These are phyloP conservation scores for Pholiota microspora DNA, from an alignment of 768 basidiomycete genomes.

Conservation along the genomic window DNA sequence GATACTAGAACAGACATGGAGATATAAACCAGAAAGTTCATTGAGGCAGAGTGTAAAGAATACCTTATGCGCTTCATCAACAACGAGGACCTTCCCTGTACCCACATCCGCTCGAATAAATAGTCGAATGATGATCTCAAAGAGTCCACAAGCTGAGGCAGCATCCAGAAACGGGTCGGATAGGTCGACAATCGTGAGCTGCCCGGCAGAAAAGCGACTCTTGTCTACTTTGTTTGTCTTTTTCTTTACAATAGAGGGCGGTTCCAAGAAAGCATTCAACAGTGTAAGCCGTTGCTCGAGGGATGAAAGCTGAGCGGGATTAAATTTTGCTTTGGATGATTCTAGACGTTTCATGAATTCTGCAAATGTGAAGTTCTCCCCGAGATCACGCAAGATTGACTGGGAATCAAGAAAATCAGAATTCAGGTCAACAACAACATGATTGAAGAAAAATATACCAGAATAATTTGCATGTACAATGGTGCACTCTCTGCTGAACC, in stretches of 20 bases:
- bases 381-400: constrained; percentile 62
- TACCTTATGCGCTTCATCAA: constrained; percentile 79
- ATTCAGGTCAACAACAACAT: neutral
- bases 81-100: constrained; percentile 67
- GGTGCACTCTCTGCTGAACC: constrained; percentile 60
- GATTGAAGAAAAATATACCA: constrained; percentile 39
- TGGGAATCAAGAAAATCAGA: constrained; percentile 17
- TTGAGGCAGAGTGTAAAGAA: constrained; percentile 4
- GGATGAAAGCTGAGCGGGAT: constrained; percentile 50
- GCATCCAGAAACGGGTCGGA: constrained; percentile 75
- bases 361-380: constrained; percentile 53
- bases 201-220: constrained; percentile 53
- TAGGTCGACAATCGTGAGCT: constrained; percentile 66
- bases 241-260: neutral
- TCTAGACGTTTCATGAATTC: constrained; percentile 49
- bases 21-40: neutral
- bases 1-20: constrained; percentile 41
- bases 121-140: constrained; percentile 64
- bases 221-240: constrained; percentile 5
- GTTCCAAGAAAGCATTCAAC: constrained; percentile 54
- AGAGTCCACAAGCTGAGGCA: constrained; percentile 63
- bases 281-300: constrained; percentile 65
- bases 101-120: constrained; percentile 60
- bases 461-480: constrained; percentile 64
- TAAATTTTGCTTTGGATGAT: constrained; percentile 48